These are phyloP conservation scores for Guyanaporus albipodus DNA, from an alignment of 768 basidiomycete species.

Conservation along the genomic window DNA sequence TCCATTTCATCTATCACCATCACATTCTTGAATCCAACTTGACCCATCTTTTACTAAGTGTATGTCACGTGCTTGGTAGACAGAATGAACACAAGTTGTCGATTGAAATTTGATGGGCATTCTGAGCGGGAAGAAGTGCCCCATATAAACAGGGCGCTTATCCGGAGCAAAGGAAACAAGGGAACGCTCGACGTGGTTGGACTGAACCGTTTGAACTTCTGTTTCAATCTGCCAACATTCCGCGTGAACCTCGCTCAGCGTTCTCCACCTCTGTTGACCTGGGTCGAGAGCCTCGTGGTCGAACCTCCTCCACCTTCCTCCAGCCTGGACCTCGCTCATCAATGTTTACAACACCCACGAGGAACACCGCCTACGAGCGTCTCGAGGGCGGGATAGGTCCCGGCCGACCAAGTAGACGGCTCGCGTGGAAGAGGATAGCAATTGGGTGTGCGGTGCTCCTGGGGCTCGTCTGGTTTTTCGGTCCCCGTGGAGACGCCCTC, in stretches of 20 bases:
- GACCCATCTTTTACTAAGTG: constrained; percentile 4
- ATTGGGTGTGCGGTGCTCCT: constrained; percentile 55
- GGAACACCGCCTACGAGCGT: constrained; percentile 51
- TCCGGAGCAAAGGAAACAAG: background rate
- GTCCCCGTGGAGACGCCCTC: constrained; percentile 36
- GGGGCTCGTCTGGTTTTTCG: constrained; percentile 63
- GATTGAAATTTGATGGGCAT: no score
- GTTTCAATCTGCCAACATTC: constrained; percentile 16
- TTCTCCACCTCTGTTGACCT: constrained; percentile 31
- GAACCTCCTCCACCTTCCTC: background rate
- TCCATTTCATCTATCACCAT: background rate
- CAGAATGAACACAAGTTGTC: background rate
- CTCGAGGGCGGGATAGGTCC: constrained; percentile 61
- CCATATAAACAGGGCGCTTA: background rate
- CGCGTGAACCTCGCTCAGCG: constrained; percentile 17
- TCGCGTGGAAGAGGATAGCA: constrained; percentile 65
- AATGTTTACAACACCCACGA: constrained; percentile 32
- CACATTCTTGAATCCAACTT: background rate
- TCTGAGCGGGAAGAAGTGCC: no score
- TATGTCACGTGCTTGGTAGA: constrained; percentile 6
- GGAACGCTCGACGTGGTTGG: no score
- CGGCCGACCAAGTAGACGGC: constrained; percentile 31
- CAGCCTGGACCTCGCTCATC: background rate
- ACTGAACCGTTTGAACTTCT: background rate
- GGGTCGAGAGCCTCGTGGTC: constrained; percentile 24